Evolutionary conservation across 2,329 filamentous ascomycete genomes (phyloP), one percentile per base, ranked within the genome.

Genomic region (Chalaropsis thielavioides): DNA sequence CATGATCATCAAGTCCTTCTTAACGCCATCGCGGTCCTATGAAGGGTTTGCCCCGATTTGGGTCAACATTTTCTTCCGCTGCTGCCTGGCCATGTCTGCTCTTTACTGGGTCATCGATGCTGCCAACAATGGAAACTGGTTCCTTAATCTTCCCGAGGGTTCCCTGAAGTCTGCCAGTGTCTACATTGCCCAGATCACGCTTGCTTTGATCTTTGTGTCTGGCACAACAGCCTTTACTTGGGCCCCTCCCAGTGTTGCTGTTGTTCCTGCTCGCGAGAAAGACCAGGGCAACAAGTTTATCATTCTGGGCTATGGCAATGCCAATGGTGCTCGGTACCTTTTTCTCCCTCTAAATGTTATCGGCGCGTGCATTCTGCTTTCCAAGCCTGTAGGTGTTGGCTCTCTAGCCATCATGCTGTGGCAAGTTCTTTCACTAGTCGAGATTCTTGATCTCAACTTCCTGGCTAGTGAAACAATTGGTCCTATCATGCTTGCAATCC

Each of bases 381-480:
- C 92, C 68, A 97, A 97, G 74, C 94, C 94, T 17, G 95, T 99
- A 89, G 94, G 94, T 62, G 86, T 86, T 66, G 92, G 90, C 61
- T 85, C 91, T 0, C 82, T 97, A 62, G 88, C 84, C 7, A 79
- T 97, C 62, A 84, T 94, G 74, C 78, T 91, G 67, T 92, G 92
- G 85, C 92, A 96, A 75, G 85, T 96, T 54, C 83, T 99, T 67
- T 90, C 90, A 11, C 81, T 88, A n/a, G 73, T 81, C 67, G 83
- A 88, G 72, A 78, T 87, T 68, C 73, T 86, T 59, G 83, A 88
- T 72, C 76, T 84, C 69, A 81, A 83, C 71, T 73, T 76, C 67
- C 73, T 87, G 46, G 83, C 86, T 17, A 78, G 82, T 61, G 85
- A 85, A 56, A 80, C 90, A 6, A 88, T 97, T 70, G 92, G 91